Evolutionary conservation across 1,139 yeast species (phyloP), one percentile per base, ranked within the genome.

Genomic region (Blastobotrys malaysiensis): DNA sequence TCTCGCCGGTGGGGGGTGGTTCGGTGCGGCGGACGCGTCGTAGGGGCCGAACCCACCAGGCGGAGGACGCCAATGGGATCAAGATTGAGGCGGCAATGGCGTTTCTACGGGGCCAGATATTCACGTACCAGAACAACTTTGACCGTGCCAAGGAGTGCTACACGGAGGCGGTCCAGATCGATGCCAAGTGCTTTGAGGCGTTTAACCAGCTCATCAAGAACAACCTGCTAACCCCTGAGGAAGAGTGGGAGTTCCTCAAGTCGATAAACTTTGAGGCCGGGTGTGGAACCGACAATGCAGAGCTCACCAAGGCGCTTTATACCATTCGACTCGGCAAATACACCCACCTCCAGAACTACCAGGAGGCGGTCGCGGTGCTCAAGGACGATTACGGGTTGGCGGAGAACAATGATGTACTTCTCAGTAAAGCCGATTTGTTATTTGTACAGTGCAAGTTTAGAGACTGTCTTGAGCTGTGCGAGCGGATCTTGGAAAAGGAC

Each of bases 181-280:
- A 95, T 69, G 91, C 88, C 9, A 89, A 90, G 67, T 93, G 98
- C 69, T 93, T 77, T 68, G 99, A 95, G 63, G 98, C 99, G 0
- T 89, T 89, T 68, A 82, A 88, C 63, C 93, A 87, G 65, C 76
- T 95, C 51, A 79, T 88, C 2, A 73, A 79, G 44, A 87, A 88
- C 63, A 85, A 84, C 65, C 77, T 91, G 59, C 74, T 95, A 74
- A 81, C 96, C 0, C 96, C 98, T 0, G 73, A 76, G 20, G 98
- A 93, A 65, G 72, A 93, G 69, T 87, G 96, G 95, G 89, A 85
- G 45, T 79, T 95, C 52, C 70, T 91, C 9, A 73, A 79, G 9
- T 72, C 79, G 19, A 72, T 91, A 44, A 85, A 88, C 62, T 93
- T 89, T 68, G 77, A 86, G 36, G 85, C 80, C 55, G 54, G 62